A percentile compares a stretch with the other conserved stretches of the same genome.
These are phyloP conservation scores for Globisporangium perplexum DNA, from an alignment of 352 stramenopile species.

Conservation along the genomic window DNA sequence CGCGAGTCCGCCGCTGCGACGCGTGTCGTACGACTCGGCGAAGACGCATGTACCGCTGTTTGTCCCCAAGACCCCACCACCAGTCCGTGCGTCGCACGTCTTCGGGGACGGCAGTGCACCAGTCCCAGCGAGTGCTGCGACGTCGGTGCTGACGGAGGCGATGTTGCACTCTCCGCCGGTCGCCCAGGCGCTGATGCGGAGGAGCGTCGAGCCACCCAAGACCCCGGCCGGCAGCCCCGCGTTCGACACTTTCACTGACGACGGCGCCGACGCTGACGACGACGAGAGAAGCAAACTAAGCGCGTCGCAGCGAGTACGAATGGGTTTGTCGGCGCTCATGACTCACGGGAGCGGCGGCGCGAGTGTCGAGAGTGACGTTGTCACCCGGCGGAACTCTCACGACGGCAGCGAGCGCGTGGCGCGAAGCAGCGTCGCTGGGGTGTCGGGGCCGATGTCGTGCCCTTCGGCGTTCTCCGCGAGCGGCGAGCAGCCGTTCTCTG, in stretches of 20 bases:
- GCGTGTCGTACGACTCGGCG: constrained; percentile 5
- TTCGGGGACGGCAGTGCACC: background rate
- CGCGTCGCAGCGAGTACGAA: constrained; percentile 49
- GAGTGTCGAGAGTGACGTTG: constrained; percentile 14
- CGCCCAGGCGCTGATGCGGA: background rate
- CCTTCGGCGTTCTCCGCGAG: constrained; percentile 25
- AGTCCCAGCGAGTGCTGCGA: no score
- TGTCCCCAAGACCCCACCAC: background rate
- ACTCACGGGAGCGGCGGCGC: constrained; percentile 17
- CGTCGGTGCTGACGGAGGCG: background rate
- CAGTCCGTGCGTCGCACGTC: background rate
- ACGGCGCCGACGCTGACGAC: constrained; percentile 14
- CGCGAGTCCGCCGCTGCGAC: constrained; percentile 1
- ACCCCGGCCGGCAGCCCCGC: constrained; percentile 37
- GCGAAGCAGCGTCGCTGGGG: constrained; percentile 9
- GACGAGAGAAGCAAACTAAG: constrained; percentile 23
- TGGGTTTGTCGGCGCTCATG: constrained; percentile 42
- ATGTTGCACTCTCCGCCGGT: constrained; percentile 5
- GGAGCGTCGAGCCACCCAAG: constrained; percentile 39
- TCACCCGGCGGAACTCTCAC: constrained; percentile 6
- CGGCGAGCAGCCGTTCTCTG: constrained; percentile 25
- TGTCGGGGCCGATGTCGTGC: constrained; percentile 27
- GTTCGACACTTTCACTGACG: constrained; percentile 20
- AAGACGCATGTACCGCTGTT: background rate
- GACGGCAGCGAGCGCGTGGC: constrained; percentile 10